A percentile compares a stretch with the other conserved stretches of the same genome.
Conservation (phyloP, 768 basidiomycete species). For the Thelephora aurantiotincta region DNA sequence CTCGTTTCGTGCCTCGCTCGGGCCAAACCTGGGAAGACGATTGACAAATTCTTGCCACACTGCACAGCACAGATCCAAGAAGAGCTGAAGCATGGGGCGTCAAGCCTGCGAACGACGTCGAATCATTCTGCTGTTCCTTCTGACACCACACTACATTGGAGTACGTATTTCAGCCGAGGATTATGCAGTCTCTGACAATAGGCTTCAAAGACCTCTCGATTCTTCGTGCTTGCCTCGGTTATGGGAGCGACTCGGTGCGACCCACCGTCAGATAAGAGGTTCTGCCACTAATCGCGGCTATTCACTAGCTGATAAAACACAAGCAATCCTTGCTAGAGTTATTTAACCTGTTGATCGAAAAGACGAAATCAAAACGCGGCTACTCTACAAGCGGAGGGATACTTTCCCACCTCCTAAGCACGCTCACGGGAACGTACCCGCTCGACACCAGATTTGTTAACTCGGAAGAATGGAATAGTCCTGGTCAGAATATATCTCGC, state of each 20-base stretch:
- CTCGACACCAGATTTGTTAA: constrained; percentile 73
- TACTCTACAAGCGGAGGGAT: constrained; percentile 72
- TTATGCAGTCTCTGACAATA: constrained; percentile 1
- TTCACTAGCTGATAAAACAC: constrained; percentile 52
- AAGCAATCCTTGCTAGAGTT: constrained; percentile 50
- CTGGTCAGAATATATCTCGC: constrained; percentile 32
- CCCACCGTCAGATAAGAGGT: neutral
- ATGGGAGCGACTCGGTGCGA: constrained; percentile 50
- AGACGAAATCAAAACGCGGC: constrained; percentile 79
- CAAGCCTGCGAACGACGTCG: constrained; percentile 70
- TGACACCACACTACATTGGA: constrained; percentile 89
- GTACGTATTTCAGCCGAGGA: constrained; percentile 26
- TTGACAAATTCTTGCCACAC: constrained; percentile 69
- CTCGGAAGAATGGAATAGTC: constrained; percentile 60
- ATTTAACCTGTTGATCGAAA: constrained; percentile 53
- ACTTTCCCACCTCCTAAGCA: constrained; percentile 60
- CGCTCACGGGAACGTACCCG: constrained; percentile 64
- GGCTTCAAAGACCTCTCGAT: constrained; percentile 53
- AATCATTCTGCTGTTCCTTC: constrained; percentile 61
- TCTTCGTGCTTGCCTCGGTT: constrained; percentile 69
- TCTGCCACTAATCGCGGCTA: neutral
- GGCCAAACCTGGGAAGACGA: constrained; percentile 58
- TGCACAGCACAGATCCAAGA: constrained; percentile 67
- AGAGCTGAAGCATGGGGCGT: constrained; percentile 84
- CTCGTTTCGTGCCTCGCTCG: constrained; percentile 76